Percentiles rank a stretch among this genome's conserved stretches.
phyloP scores from a whole-genome alignment of 2,329 filamentous ascomycete genomes.

The Botrytis squamosa region DNA sequence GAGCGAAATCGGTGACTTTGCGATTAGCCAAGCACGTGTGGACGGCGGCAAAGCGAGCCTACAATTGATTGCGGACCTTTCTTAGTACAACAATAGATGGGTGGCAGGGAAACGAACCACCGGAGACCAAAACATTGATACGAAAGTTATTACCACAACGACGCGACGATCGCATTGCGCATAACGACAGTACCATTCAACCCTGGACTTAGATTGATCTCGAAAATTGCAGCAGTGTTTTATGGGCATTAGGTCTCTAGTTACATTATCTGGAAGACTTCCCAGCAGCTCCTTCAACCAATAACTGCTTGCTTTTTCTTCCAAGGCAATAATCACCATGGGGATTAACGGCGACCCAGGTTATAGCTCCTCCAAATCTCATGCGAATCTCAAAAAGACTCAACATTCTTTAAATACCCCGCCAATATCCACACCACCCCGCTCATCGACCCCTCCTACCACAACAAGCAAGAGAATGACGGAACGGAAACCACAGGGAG shows the following conservation, averaged over 20 bases:
- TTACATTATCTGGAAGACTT: slow-evolving; percentile 1
- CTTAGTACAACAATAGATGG: slow-evolving; percentile 2
- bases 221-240: slow-evolving; percentile 8
- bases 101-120: slow-evolving; percentile 21
- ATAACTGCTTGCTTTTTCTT: slow-evolving; percentile 12
- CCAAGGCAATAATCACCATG: slow-evolving; percentile 30
- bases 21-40: not conserved
- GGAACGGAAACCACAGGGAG: slow-evolving; percentile 34
- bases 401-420: slow-evolving; percentile 35
- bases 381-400: slow-evolving; percentile 31
- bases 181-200: not conserved
- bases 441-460: slow-evolving; percentile 37
- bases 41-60: slow-evolving; percentile 10
- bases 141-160: slow-evolving; percentile 9
- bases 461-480: slow-evolving; percentile 35
- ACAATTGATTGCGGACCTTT: slow-evolving; percentile 18
- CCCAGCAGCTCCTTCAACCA: not conserved
- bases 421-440: slow-evolving; percentile 36
- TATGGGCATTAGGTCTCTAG: not conserved
- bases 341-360: slow-evolving; percentile 32
- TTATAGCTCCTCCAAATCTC: slow-evolving; percentile 30
- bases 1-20: not conserved
- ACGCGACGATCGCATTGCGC: slow-evolving; percentile 22
- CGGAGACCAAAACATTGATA: slow-evolving; percentile 15
- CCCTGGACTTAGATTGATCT: not conserved